Evolutionary conservation across 805 yeast genomes (phyloP), one percentile per base, ranked within the genome.

Genomic region (Metschnikowia lunata): DNA sequence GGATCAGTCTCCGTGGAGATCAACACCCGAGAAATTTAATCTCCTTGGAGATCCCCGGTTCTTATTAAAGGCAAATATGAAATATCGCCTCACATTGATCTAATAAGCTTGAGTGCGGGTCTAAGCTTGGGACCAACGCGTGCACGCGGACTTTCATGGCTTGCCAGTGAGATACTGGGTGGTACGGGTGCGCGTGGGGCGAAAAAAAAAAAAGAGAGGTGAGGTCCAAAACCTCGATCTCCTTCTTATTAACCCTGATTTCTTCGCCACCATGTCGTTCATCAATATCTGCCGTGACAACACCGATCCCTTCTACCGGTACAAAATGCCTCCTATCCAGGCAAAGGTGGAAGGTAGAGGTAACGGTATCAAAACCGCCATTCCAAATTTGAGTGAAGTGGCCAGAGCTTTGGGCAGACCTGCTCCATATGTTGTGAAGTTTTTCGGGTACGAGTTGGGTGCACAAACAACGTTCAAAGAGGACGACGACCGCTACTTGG

Each of bases 291-390:
- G 96, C 69, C 89, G 99, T 76, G 97, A 89, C 62, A 93, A 91
- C 75, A 82, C 85, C 61, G 99, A 93, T 74, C 97, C 97, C 36
- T 93, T 93, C 69, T 93, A 93, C 82, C 96, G 99, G 75, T 93
- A 93, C 72, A 93, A 93, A 75, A 93, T 93, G 99, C 99, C 99
- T 63, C 85, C 95, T 35, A 84, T 93, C 69, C 95, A 87, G 72
- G 87, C 97, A 56, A 93, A 93, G 78, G 88, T 88, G 54, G 98
- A 93, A 74, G 99, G 99, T 68, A 81, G 96, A 66, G 99, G 99
- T 74, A 93, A 93, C 73, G 99, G 99, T 82, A 93, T 93, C 71
- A 90, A 89, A 67, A 93, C 99, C 23, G 95, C 91, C 43, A 83
- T 93, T 45, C 80, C 88, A 55, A 93, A 93, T 69, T 81, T 88